phyloP scores from a whole-genome alignment of 2,329 filamentous ascomycete genomes.

The Xylariaceae sp. region DNA sequence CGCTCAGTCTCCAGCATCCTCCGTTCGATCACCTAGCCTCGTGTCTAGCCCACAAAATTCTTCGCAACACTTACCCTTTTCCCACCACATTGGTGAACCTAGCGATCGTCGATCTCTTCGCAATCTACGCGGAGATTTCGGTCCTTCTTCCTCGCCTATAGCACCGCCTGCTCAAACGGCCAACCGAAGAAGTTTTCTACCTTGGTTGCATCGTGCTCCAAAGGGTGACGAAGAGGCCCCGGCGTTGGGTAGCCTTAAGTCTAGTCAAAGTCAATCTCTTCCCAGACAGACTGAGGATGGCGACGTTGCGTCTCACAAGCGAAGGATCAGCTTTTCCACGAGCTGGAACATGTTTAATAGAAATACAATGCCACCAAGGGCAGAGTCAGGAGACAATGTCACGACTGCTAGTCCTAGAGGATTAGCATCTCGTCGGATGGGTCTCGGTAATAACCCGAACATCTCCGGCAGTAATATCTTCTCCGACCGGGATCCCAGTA shows the following conservation, averaged over 20 bases:
- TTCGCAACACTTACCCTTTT: conserved; percentile 54
- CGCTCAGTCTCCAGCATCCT: conserved; percentile 59
- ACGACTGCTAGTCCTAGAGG: conserved; percentile 25
- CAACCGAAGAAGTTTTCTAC: conserved; percentile 50
- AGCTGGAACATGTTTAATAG: conserved; percentile 57
- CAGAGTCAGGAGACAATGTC: conserved; percentile 40
- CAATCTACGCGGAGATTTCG: conserved; percentile 28
- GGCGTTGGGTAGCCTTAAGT: conserved; percentile 64
- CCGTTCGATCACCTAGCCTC: conserved; percentile 51
- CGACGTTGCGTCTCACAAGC: conserved; percentile 50
- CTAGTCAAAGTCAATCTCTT: conserved; percentile 73
- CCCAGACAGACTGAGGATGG: conserved; percentile 58
- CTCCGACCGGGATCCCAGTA: conserved; percentile 53
- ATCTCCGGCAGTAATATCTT: conserved; percentile 43
- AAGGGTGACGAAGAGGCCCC: conserved; percentile 60
- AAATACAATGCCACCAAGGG: conserved; percentile 39
- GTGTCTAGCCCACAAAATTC: conserved; percentile 62
- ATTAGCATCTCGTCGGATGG: conserved; percentile 25
- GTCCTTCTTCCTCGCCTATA: conserved; percentile 40
- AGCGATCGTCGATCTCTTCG: conserved; percentile 43
- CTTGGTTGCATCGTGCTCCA: conserved; percentile 56
- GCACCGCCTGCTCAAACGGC: conserved; percentile 34
- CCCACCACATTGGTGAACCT: conserved; percentile 43
- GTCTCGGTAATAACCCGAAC: conserved; percentile 39
- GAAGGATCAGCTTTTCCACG: conserved; percentile 53